Evolutionary conservation across 306 rosid genomes (phyloP).

Genomic region (Vigna mungo): DNA sequence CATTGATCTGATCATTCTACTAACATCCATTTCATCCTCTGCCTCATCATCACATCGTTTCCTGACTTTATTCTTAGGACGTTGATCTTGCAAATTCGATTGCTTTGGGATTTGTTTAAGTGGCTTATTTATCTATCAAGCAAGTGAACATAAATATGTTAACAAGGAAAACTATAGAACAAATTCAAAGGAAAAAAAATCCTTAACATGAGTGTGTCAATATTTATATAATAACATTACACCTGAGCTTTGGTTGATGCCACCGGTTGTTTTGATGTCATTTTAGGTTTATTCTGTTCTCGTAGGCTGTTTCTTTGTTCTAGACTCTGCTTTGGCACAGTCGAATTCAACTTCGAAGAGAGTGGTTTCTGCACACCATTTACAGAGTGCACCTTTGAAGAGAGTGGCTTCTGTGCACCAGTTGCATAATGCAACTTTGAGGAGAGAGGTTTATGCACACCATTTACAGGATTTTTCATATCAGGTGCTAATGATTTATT

Average conservation of each 20-base stretch:
- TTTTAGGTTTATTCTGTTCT: constrained; percentile 60
- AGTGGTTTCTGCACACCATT: constrained; percentile 56
- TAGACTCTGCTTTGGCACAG: constrained; percentile 53
- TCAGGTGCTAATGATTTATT: constrained; percentile 58
- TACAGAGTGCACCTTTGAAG: constrained; percentile 41
- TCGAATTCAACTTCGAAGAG: constrained; percentile 46
- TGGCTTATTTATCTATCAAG: constrained; percentile 64
- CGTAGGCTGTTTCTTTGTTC: constrained; percentile 60
- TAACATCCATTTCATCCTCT: constrained; percentile 53
- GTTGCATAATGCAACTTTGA: constrained; percentile 42
- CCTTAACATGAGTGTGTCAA: background rate
- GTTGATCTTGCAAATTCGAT: constrained; percentile 51
- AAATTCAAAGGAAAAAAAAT: background rate
- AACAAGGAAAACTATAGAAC: background rate
- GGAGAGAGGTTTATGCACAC: constrained; percentile 18
- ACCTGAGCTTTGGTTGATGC: constrained; percentile 72
- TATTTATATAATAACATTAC: background rate
- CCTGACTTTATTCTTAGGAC: constrained; percentile 66
- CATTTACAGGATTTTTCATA: constrained; percentile 51
- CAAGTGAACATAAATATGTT: constrained; percentile 31
- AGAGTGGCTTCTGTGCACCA: constrained; percentile 51
- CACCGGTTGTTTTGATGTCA: constrained; percentile 61
- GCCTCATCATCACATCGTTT: constrained; percentile 53
- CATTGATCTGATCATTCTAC: constrained; percentile 65
- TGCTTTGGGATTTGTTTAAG: constrained; percentile 54